Base-by-base conservation (phyloP, 192 early-diverging fungal genomes). In the Lunasporangiospora selenospora region DNA sequence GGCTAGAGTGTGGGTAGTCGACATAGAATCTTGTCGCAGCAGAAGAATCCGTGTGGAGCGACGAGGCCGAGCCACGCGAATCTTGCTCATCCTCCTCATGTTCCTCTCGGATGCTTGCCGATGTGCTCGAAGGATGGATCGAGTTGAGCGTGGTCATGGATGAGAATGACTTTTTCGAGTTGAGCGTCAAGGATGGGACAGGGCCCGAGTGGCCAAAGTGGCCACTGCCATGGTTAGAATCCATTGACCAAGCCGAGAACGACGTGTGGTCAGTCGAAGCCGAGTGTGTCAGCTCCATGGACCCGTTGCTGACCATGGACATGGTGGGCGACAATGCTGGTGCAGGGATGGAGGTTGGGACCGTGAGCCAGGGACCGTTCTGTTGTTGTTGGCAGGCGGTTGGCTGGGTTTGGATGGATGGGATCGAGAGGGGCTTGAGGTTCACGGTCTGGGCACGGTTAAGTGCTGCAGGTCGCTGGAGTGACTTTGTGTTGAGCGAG, bases 401-500 rank as follows among this genome's bases (percentile, higher is more conserved):
- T n/a, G n/a, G 33, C 0, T 36, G 19, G 44, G 16, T 37, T 26
- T 50, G 43, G 9, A 33, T 36, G 0, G 42, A 33, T 13, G 59
- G 47, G 16, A 73, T 73, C 27, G 53, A 29, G 29, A 73, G 32
- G 8, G 67, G 60, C 24, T 63, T 61, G 36, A 63, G 11, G 41
- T 46, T 58, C 33, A 53, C 40, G 7, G 67, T 58, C 36, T 71
- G 67, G 5, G 67, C 47, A n/a, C 67, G 59, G 39, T 10, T 33
- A 3, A 62, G 18, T 12, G 40, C 46, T 3, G 67, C 53, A 15
- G 69, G 69, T 18, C 69, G 60, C 36, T 62, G 60, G 19, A 73
- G 36, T 2, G 60, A 44, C 69, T 73, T 73, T 52, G 77, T 79
- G 41, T 79, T 73, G 16, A 79, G 53, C 21, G 77, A 79, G 48